Evolutionary conservation across 2,329 filamentous ascomycete genomes (phyloP).

Genomic region (Colletotrichum cordylinicola): DNA sequence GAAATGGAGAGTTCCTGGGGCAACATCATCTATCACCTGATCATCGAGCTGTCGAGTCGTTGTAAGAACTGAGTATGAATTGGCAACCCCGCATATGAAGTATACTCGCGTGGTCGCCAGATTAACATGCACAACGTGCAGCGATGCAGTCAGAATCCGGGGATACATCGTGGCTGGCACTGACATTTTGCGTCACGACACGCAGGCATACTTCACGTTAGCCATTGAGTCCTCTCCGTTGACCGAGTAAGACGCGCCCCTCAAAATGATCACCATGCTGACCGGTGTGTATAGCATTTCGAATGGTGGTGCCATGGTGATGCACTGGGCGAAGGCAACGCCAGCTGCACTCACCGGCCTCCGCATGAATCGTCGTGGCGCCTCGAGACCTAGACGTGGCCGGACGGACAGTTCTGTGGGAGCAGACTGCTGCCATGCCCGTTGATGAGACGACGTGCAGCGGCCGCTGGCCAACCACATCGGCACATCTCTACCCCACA

Average conservation of each 20-base stretch:
- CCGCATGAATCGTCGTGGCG: neutral
- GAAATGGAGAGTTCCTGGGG: neutral
- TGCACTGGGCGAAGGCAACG: neutral
- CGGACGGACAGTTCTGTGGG: neutral
- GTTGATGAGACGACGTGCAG: conserved; percentile 19
- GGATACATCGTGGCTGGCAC: neutral
- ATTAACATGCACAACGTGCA: neutral
- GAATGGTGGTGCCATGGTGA: neutral
- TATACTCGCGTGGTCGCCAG: neutral
- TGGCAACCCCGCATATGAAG: neutral
- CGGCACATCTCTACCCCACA: conserved; percentile 7
- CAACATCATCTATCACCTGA: neutral
- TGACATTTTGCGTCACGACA: neutral
- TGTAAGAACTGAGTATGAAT: neutral
- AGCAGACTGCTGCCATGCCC: conserved; percentile 3
- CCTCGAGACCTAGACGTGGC: neutral
- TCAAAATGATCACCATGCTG: neutral
- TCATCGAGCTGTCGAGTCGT: neutral
- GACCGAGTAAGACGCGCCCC: neutral
- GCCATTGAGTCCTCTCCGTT: neutral
- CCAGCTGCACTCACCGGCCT: neutral
- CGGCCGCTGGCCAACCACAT: neutral
- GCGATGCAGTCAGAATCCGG: conserved; percentile 2
- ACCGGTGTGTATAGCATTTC: neutral
- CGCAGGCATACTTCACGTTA: neutral